phyloP scores from a whole-genome alignment of 768 basidiomycete genomes.

The Dictyophora rubrovolvata region DNA sequence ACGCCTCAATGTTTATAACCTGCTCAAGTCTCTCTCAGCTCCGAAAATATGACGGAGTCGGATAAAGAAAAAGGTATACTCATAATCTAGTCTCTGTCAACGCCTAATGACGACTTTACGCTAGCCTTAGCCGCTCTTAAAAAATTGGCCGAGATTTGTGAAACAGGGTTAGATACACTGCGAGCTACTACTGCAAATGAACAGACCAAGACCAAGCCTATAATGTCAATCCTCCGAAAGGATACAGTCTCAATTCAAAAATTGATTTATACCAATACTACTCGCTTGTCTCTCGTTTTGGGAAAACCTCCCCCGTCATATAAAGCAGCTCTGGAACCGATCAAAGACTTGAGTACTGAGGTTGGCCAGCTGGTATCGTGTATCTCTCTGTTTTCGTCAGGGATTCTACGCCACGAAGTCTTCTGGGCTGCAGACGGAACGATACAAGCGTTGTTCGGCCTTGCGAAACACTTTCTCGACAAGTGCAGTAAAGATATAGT shows the following conservation, averaged over 20 bases:
- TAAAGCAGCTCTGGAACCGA: conserved; percentile 37
- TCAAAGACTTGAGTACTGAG: conserved; percentile 43
- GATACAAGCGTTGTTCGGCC: conserved; percentile 32
- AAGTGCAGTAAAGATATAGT: conserved; percentile 14
- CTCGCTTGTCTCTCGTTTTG: conserved; percentile 53
- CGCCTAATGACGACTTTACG: not conserved
- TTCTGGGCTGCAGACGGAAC: conserved; percentile 29
- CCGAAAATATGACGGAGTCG: not conserved
- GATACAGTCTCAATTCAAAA: conserved; percentile 51
- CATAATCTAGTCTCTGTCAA: not conserved
- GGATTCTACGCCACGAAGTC: conserved; percentile 36
- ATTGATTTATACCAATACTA: conserved; percentile 44
- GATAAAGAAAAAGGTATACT: not conserved
- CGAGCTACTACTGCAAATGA: not conserved
- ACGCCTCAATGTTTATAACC: not conserved
- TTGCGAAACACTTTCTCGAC: conserved; percentile 33
- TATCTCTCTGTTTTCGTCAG: conserved; percentile 30
- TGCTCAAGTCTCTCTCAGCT: not conserved
- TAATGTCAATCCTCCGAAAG: conserved; percentile 32
- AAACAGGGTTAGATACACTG: not conserved
- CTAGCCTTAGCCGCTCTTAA: conserved; percentile 2
- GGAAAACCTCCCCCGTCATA: conserved; percentile 45
- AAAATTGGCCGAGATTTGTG: not conserved
- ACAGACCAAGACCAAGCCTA: not conserved
- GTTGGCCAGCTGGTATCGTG: conserved; percentile 43